Conservation (phyloP, 2,329 filamentous ascomycete species). For the Aulographum hederae region DNA sequence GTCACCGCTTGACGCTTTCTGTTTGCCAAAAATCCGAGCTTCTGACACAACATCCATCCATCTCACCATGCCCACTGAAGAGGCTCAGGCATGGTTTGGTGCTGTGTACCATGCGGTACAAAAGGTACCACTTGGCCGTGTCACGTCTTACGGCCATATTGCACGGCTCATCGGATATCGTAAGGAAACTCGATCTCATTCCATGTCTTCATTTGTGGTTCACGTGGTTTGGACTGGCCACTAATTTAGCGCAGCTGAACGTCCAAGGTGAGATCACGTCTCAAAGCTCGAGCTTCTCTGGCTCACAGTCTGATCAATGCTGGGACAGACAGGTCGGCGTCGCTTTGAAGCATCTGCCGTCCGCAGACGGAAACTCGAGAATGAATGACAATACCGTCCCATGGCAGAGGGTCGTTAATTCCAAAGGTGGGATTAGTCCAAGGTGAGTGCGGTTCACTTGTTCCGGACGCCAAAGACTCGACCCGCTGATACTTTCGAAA, state of each 20-base stretch:
- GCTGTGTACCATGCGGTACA: constrained; percentile 71
- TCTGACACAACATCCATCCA: too few relatives aligned
- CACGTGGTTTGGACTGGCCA: neutral
- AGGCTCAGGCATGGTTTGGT: constrained; percentile 55
- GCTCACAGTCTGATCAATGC: constrained; percentile 7
- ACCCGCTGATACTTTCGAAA: constrained; percentile 6
- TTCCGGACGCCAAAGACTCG: constrained; percentile 3
- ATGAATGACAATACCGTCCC: constrained; percentile 70
- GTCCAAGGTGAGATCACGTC: constrained; percentile 20
- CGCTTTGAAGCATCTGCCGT: constrained; percentile 71
- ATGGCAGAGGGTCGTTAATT: constrained; percentile 86
- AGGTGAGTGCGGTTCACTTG: constrained; percentile 34
- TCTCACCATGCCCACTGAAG: too few relatives aligned
- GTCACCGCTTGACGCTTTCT: too few relatives aligned
- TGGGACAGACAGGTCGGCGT: constrained; percentile 60
- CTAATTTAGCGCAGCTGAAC: constrained; percentile 18
- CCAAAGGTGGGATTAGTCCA: constrained; percentile 71
- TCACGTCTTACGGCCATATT: constrained; percentile 78
- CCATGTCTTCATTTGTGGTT: too few relatives aligned
- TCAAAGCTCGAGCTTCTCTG: neutral
- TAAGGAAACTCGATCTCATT: constrained; percentile 22
- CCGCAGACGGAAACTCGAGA: constrained; percentile 22
- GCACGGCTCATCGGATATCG: constrained; percentile 54
- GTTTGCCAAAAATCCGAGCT: too few relatives aligned
- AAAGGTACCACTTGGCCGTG: constrained; percentile 64